These are phyloP conservation scores for Fusarium veterinarium DNA, from an alignment of 2,329 filamentous ascomycete genomes.

Conservation along the genomic window DNA sequence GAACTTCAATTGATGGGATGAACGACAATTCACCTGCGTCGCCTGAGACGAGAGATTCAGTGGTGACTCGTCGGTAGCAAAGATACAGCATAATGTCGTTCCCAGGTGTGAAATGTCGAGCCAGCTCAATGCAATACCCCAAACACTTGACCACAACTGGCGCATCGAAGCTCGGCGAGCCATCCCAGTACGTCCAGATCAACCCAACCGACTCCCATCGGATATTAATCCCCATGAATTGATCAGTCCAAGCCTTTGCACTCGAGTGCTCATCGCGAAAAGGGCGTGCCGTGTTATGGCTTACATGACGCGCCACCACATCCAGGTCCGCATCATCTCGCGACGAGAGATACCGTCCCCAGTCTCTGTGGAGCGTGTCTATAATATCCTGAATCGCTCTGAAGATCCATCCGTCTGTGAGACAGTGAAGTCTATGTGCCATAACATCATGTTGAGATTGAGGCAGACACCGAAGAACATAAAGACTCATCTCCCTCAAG, in stretches of 20 bases:
- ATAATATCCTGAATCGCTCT: conserved; percentile 46
- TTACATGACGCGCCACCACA: conserved; percentile 51
- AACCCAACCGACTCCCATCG: conserved; percentile 59
- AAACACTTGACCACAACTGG: conserved; percentile 24
- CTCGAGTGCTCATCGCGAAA: conserved; percentile 51
- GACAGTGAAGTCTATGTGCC: conserved; percentile 36
- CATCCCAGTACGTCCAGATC: conserved; percentile 47
- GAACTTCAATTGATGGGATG: rapidly evolving
- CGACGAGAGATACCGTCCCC: conserved; percentile 44
- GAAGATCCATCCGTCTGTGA: conserved; percentile 50
- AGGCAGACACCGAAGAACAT: conserved; percentile 53
- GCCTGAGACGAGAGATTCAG: conserved; percentile 53
- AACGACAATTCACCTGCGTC: conserved; percentile 52
- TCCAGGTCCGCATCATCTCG: conserved; percentile 48
- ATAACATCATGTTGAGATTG: conserved; percentile 32
- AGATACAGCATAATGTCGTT: conserved; percentile 56
- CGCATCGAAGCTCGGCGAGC: neutral
- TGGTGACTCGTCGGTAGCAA: conserved; percentile 48
- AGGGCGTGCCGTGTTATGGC: conserved; percentile 52
- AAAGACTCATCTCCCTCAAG: conserved; percentile 52
- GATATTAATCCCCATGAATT: conserved; percentile 53
- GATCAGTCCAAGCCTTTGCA: conserved; percentile 52
- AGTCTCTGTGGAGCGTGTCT: conserved; percentile 48
- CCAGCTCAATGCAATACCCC: conserved; percentile 50
- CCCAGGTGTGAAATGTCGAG: conserved; percentile 40